phyloP scores from a whole-genome alignment of 208 protist genomes.

The Leishmania tarentolae region DNA sequence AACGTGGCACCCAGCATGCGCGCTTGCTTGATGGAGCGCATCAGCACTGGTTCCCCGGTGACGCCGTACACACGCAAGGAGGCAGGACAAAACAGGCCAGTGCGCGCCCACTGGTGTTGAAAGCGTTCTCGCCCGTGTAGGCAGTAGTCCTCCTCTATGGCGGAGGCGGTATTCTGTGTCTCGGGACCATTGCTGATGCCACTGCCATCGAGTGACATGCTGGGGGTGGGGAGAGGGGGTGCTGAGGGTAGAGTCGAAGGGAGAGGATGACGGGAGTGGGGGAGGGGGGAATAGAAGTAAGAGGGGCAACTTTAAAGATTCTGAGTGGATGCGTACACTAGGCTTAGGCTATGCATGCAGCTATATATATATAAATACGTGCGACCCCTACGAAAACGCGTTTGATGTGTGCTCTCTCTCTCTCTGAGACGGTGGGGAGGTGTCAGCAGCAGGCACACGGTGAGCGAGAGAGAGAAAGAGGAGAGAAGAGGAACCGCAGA shows the following conservation, averaged over 20 bases:
- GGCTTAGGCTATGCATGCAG: not conserved
- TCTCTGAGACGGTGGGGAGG: not conserved
- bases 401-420: not conserved
- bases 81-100: slow-evolving; percentile 35
- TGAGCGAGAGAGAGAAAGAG: slow-evolving; percentile 4
- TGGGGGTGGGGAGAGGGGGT: not conserved
- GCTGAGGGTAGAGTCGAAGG: not conserved
- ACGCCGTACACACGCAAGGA: slow-evolving; percentile 60
- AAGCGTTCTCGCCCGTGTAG: slow-evolving; percentile 37
- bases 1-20: slow-evolving; percentile 43
- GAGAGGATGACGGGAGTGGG: not conserved
- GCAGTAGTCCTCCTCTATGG: slow-evolving; percentile 57
- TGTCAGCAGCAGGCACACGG: not conserved
- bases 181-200: slow-evolving; percentile 3
- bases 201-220: slow-evolving; percentile 26
- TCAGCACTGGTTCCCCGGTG: slow-evolving; percentile 32
- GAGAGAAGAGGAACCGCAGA: not conserved
- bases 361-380: not conserved
- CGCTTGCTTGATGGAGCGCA: slow-evolving; percentile 39
- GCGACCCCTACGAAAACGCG: not conserved
- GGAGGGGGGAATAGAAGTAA: not conserved
- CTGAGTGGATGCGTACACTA: not conserved
- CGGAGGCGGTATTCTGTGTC: slow-evolving; percentile 6
- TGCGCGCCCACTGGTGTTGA: slow-evolving; percentile 36
- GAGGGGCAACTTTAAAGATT: not conserved